A percentile compares a stretch with the other conserved stretches of the same genome.
Evolutionary conservation across 768 basidiomycete genomes (phyloP).

Genomic region (Asterophora lycoperdoides): DNA sequence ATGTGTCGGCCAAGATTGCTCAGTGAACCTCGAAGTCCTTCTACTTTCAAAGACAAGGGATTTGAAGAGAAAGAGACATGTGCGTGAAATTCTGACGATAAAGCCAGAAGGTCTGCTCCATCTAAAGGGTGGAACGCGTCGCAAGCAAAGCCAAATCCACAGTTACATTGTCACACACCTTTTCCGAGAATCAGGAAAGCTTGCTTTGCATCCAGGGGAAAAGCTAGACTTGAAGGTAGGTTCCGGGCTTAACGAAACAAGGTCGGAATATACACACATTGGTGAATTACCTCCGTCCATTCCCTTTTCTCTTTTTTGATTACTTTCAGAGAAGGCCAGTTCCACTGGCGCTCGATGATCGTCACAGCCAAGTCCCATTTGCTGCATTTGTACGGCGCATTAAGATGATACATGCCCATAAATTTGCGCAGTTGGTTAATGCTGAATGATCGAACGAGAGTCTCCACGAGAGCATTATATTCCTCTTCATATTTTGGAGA

Average conservation of each 20-base stretch:
- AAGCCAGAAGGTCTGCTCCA: constrained; percentile 53
- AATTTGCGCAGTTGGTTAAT: constrained; percentile 56
- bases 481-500: constrained; percentile 45
- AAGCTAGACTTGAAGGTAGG: constrained; percentile 34
- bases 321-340: constrained; percentile 57
- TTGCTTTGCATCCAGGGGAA: constrained; percentile 52
- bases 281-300: constrained; percentile 40
- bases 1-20: constrained; percentile 46
- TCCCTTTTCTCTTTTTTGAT: constrained; percentile 48
- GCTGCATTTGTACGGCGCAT: constrained; percentile 26
- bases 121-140: constrained; percentile 35
- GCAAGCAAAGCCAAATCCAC: not conserved
- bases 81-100: constrained; percentile 58
- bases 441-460: constrained; percentile 59
- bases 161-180: constrained; percentile 36
- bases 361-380: constrained; percentile 41
- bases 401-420: constrained; percentile 43
- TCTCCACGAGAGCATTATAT: constrained; percentile 51
- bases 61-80: constrained; percentile 53
- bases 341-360: constrained; percentile 66
- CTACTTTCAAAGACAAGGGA: constrained; percentile 55
- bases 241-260: not conserved
- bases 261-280: constrained; percentile 35
- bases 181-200: constrained; percentile 71
- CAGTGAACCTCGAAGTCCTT: constrained; percentile 53